Evolutionary conservation across 495 filamentous ascomycete species (phyloP).

Genomic region (Margaritispora aquatica): DNA sequence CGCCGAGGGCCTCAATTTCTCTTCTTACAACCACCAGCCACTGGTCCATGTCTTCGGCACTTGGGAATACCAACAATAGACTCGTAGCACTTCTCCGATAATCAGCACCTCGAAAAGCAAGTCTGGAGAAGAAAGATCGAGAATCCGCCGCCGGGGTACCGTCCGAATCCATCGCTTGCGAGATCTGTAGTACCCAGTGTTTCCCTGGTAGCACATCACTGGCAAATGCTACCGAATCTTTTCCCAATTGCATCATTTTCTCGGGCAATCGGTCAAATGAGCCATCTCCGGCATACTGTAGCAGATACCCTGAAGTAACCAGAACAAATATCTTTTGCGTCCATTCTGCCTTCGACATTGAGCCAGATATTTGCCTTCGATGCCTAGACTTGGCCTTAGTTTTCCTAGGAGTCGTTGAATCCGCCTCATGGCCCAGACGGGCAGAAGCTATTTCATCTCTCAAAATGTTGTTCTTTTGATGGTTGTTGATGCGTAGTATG

Average conservation of each 20-base stretch:
- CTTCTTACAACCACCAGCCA: conserved; percentile 67
- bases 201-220: conserved; percentile 89
- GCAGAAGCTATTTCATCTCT: conserved; percentile 35
- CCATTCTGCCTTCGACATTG: conserved; percentile 64
- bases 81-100: conserved; percentile 50
- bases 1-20: conserved; percentile 64
- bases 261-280: conserved; percentile 77
- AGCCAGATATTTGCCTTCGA: conserved; percentile 50
- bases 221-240: conserved; percentile 86
- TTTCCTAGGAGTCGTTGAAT: conserved; percentile 27
- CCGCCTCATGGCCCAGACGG: conserved; percentile 28
- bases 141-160: conserved; percentile 44
- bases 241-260: conserved; percentile 75
- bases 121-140: conserved; percentile 61
- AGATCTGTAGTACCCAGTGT: conserved; percentile 89
- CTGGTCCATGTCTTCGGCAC: conserved; percentile 75
- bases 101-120: conserved; percentile 60
- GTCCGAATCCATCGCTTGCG: conserved; percentile 64
- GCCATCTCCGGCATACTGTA: conserved; percentile 84
- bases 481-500: conserved; percentile 56
- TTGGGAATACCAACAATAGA: conserved; percentile 75
- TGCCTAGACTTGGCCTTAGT: conserved; percentile 26
- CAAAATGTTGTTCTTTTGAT: conserved; percentile 38
- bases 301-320: conserved; percentile 72
- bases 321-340: conserved; percentile 73